phyloP scores from a whole-genome alignment of 257 asterid species.

The Solanum tacnaense region DNA sequence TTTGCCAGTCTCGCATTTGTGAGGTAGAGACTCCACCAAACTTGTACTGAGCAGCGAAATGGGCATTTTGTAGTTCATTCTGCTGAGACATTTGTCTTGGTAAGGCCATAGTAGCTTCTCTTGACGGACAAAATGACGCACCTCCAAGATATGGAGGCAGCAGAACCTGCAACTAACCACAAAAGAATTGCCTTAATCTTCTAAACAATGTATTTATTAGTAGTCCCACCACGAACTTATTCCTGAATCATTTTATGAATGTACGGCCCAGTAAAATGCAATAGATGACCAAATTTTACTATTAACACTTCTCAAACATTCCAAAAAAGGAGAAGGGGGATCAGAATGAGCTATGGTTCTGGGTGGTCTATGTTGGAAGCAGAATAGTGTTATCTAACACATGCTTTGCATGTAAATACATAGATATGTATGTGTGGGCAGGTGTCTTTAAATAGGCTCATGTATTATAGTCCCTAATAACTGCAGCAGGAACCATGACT shows the following conservation, averaged over 20 bases:
- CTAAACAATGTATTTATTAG: not conserved
- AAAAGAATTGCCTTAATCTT: not conserved
- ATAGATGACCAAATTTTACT: not conserved
- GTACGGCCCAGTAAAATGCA: not conserved
- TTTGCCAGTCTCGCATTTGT: conserved; percentile 24
- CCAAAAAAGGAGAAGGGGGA: not conserved
- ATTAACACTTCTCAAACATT: not conserved
- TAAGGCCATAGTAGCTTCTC: conserved; percentile 6
- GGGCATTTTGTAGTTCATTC: conserved; percentile 11
- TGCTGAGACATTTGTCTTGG: conserved; percentile 10
- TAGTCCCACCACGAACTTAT: not conserved
- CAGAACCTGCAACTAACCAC: conserved; percentile 26
- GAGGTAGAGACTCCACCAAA: conserved; percentile 16
- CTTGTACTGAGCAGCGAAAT: conserved; percentile 22
- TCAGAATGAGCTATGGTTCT: not conserved
- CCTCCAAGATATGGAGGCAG: conserved; percentile 30
- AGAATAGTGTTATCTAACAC: not conserved
- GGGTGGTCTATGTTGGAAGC: not conserved
- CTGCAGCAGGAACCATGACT: not conserved
- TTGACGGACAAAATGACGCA: conserved; percentile 3
- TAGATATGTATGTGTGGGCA: not conserved
- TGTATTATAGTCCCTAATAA: not conserved
- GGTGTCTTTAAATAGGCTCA: not conserved
- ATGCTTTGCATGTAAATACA: not conserved
- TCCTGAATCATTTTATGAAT: not conserved